phyloP scores from a whole-genome alignment of 2,329 filamentous ascomycete genomes.

The Coniochaeta prunicola region DNA sequence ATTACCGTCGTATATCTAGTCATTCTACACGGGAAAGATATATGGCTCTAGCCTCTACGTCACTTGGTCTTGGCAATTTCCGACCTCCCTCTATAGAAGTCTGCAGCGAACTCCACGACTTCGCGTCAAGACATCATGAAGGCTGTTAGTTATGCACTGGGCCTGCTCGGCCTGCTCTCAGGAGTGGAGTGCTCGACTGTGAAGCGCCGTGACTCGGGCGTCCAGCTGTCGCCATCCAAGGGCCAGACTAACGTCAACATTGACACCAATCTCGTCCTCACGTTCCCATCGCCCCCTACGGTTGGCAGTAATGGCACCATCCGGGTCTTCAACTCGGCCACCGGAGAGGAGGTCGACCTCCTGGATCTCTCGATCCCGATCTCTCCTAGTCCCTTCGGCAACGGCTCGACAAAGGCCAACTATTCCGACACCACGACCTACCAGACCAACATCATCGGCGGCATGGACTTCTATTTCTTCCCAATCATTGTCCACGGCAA shows the following conservation, averaged over 20 bases:
- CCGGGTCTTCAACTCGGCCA: constrained; percentile 1
- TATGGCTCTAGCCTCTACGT: not conserved
- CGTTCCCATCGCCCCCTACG: constrained; percentile 3
- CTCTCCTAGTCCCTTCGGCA: constrained; percentile 6
- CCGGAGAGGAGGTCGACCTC: not conserved
- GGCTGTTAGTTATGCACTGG: not conserved
- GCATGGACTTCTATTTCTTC: constrained; percentile 9
- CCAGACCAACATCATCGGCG: constrained; percentile 8
- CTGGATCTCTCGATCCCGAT: constrained; percentile 4
- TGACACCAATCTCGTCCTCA: constrained; percentile 5
- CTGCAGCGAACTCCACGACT: not conserved
- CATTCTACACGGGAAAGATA: not conserved
- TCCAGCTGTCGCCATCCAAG: not conserved
- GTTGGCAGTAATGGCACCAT: constrained; percentile 2
- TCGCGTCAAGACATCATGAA: not conserved
- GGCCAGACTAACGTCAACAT: constrained; percentile 3
- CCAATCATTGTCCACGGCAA: constrained; percentile 6
- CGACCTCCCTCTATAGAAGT: not conserved
- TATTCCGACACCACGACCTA: constrained; percentile 4
- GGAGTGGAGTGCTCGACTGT: not conserved
- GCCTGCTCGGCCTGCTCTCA: not conserved
- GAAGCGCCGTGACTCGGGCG: not conserved
- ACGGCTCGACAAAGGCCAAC: constrained; percentile 6
- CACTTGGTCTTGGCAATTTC: not conserved
- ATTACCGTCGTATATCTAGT: not conserved